Percentiles rank a stretch among this genome's conserved stretches.
These are phyloP conservation scores for Forsythia viridissima DNA, from an alignment of 257 asterid genomes.

Conservation along the genomic window DNA sequence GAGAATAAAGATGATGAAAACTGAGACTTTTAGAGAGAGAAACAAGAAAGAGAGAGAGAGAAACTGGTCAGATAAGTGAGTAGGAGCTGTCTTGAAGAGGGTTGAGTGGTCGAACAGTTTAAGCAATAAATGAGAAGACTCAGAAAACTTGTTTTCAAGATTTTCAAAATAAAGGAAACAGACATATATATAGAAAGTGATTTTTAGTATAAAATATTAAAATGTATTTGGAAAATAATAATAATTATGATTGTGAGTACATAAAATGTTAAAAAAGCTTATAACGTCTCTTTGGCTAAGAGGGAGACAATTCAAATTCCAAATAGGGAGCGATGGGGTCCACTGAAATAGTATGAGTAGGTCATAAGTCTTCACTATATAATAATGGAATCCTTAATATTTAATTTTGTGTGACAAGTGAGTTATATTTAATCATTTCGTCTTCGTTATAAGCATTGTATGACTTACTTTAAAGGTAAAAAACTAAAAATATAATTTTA, in stretches of 20 bases:
- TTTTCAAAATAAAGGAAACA: conserved; percentile 12
- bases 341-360: conserved; percentile 1
- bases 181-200: conserved; percentile 16
- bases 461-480: too few relatives aligned
- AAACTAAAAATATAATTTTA: too few relatives aligned
- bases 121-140: conserved; percentile 60
- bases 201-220: conserved; percentile 17
- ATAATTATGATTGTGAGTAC: conserved; percentile 20
- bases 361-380: too few relatives aligned
- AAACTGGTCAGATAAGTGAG: conserved; percentile 30
- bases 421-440: too few relatives aligned
- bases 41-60: conserved; percentile 40
- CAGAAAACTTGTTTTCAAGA: conserved; percentile 30
- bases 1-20: conserved; percentile 10
- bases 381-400: too few relatives aligned
- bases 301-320: conserved; percentile 69
- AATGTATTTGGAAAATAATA: background rate
- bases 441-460: too few relatives aligned
- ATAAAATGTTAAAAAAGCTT: conserved; percentile 59
- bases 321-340: conserved; percentile 33
- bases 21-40: conserved; percentile 37
- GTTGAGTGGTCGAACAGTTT: conserved; percentile 41
- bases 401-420: too few relatives aligned
- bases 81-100: conserved; percentile 29
- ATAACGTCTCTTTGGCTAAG: conserved; percentile 68